phyloP scores from a whole-genome alignment of 1,284 basidiomycete genomes.

The Tilletia setariae region DNA sequence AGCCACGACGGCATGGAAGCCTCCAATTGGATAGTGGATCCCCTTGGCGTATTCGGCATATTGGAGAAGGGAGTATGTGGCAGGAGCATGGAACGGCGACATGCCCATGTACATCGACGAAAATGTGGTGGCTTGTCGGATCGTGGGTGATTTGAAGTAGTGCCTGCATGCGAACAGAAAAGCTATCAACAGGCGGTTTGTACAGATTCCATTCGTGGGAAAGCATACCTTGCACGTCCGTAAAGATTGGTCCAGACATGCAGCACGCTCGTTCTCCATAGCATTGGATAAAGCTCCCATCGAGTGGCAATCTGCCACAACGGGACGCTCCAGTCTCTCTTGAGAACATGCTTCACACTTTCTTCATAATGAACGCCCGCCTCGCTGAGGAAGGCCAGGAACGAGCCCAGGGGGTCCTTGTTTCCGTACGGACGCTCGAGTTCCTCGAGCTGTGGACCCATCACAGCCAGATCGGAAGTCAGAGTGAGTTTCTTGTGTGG shows the following conservation, averaged over 20 bases:
- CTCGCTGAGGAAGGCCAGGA: slow-evolving; percentile 56
- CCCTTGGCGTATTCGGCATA: slow-evolving; percentile 61
- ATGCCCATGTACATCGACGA: slow-evolving; percentile 55
- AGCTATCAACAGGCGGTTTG: not conserved
- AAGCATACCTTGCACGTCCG: slow-evolving; percentile 54
- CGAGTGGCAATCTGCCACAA: slow-evolving; percentile 56
- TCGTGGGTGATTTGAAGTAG: slow-evolving; percentile 59
- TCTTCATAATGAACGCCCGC: slow-evolving; percentile 58
- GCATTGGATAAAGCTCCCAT: slow-evolving; percentile 57
- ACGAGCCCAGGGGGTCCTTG: slow-evolving; percentile 46
- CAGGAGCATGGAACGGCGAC: slow-evolving; percentile 61
- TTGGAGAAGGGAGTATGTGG: slow-evolving; percentile 60
- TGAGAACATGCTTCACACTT: slow-evolving; percentile 56
- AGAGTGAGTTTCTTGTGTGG: slow-evolving; percentile 53
- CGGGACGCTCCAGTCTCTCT: slow-evolving; percentile 56
- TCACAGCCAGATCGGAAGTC: slow-evolving; percentile 56
- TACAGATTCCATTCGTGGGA: slow-evolving; percentile 32
- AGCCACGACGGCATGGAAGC: slow-evolving; percentile 59
- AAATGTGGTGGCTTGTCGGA: slow-evolving; percentile 42
- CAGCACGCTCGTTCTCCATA: slow-evolving; percentile 41
- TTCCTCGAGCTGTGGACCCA: slow-evolving; percentile 58
- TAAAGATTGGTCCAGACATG: slow-evolving; percentile 46
- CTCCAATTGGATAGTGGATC: slow-evolving; percentile 61
- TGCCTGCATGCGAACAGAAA: not conserved
- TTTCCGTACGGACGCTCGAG: slow-evolving; percentile 60